phyloP scores from a whole-genome alignment of 2,329 filamentous ascomycete species.

The Fusarium bulbicola region DNA sequence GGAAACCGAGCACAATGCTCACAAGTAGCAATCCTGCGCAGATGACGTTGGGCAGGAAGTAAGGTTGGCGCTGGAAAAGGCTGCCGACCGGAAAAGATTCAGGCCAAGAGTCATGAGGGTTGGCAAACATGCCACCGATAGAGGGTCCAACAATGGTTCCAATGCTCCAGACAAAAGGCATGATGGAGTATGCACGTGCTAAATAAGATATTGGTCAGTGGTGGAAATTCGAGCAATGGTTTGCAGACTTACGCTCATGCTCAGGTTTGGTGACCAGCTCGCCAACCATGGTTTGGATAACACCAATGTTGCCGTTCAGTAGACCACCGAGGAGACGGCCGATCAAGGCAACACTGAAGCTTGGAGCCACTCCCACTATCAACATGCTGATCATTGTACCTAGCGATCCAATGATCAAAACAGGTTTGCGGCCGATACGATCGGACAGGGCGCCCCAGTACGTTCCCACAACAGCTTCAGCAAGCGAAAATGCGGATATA shows the following conservation, averaged over 20 bases:
- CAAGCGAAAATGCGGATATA: slow-evolving; percentile 85
- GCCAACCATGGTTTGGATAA: slow-evolving; percentile 92
- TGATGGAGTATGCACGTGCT: slow-evolving; percentile 87
- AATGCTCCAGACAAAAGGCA: slow-evolving; percentile 94
- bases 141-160: slow-evolving; percentile 90
- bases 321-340: slow-evolving; percentile 82
- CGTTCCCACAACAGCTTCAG: slow-evolving; percentile 85
- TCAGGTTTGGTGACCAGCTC: slow-evolving; percentile 85
- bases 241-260: slow-evolving; percentile 78
- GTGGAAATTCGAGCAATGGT: background rate
- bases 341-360: slow-evolving; percentile 82
- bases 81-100: slow-evolving; percentile 71
- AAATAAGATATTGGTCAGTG: slow-evolving; percentile 46
- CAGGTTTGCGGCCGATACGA: slow-evolving; percentile 83
- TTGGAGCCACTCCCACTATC: slow-evolving; percentile 82
- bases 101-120: slow-evolving; percentile 80
- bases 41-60: slow-evolving; percentile 87
- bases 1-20: slow-evolving; percentile 82
- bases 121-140: slow-evolving; percentile 86
- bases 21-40: slow-evolving; percentile 80
- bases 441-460: slow-evolving; percentile 89
- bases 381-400: slow-evolving; percentile 87
- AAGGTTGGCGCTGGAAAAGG: slow-evolving; percentile 82
- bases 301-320: slow-evolving; percentile 90
- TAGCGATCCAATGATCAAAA: slow-evolving; percentile 80